Evolutionary conservation across 306 rosid species (phyloP), one percentile per base, ranked within the genome.

Genomic region (Cotoneaster glaucophyllus): DNA sequence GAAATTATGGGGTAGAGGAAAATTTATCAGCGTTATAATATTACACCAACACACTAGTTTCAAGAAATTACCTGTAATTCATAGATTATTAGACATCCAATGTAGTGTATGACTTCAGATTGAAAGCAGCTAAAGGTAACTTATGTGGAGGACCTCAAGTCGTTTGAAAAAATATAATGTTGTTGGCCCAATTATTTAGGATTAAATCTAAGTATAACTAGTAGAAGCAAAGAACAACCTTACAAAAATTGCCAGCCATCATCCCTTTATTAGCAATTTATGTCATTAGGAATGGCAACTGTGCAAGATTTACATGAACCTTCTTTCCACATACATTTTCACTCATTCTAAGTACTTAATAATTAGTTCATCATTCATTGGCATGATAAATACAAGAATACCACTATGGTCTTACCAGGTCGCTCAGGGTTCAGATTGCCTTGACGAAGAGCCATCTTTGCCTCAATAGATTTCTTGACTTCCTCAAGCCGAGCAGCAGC

Each of bases 401-500:
- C 62, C 43, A 34, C 21, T 79, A 64, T 17, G 69, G 28, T 66
- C 97, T 79, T 75, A 96, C 99, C 98, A 76, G 99, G 99, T 83
- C 99, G 88, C 74, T 90, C 99, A 7, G 97, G 97, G 83, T 90
- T 96, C 89, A 90, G 83, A 92, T 96, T 96, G 89, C 88, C 86
- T 52, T 85, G 97, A 17, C 99, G 98, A 74, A 92, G 89, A 74
- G 89, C 84, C 89, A 90, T 81, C 84, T 92, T 96, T 39, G 96
- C 88, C 85, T 92, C 96, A n/a, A 92, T 69, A 24, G 98, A 89
- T 77, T 89, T 95, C 77, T 90, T 92, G 24, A 95, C 75, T 83
- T 95, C 99, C 86, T 92, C 98, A 48, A 85, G 96, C 70, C 94
- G 97, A 69, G 97, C 97, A 80, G 59, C 93, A 62, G 92, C 91